Conservation (phyloP, 2,329 filamentous ascomycete species). For the Fusarium sulawesiense region DNA sequence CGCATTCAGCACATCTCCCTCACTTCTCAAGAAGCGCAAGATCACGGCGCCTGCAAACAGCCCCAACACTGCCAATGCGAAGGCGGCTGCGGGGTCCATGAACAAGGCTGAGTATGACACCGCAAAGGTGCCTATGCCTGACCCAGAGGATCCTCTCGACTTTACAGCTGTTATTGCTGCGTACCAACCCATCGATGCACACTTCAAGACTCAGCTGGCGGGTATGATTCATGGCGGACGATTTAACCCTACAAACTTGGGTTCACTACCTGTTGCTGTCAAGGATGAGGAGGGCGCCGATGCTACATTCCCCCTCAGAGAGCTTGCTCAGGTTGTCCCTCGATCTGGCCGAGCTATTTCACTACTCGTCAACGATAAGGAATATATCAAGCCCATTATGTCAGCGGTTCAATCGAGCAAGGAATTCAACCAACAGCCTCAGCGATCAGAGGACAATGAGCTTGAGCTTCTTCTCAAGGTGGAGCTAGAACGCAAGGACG, state of each 20-base stretch:
- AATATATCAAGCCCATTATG: conserved; percentile 66
- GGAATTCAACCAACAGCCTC: conserved; percentile 72
- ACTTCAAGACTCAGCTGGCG: conserved; percentile 58
- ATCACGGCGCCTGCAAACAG: conserved; percentile 48
- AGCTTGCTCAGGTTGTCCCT: conserved; percentile 66
- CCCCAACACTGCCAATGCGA: conserved; percentile 38
- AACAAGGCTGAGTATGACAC: conserved; percentile 37
- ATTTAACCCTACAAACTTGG: conserved; percentile 64
- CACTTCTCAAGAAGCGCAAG: conserved; percentile 55
- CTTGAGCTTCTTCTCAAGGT: conserved; percentile 67
- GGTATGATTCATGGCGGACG: conserved; percentile 58
- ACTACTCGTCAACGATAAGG: conserved; percentile 56
- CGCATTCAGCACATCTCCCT: conserved; percentile 47
- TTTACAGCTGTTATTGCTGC: conserved; percentile 61
- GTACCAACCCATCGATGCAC: conserved; percentile 54
- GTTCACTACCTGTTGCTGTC: conserved; percentile 57
- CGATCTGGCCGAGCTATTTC: conserved; percentile 56
- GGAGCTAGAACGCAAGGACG: conserved; percentile 64
- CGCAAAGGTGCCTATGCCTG: conserved; percentile 45
- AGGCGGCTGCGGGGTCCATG: conserved; percentile 31
- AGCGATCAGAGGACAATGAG: conserved; percentile 68
- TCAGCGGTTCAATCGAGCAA: conserved; percentile 63
- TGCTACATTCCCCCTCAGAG: conserved; percentile 61
- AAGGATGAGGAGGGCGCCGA: conserved; percentile 46
- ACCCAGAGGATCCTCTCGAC: conserved; percentile 60